Conservation (phyloP, 371 early-diverging fungal genomes). For the Massospora cicadina region DNA sequence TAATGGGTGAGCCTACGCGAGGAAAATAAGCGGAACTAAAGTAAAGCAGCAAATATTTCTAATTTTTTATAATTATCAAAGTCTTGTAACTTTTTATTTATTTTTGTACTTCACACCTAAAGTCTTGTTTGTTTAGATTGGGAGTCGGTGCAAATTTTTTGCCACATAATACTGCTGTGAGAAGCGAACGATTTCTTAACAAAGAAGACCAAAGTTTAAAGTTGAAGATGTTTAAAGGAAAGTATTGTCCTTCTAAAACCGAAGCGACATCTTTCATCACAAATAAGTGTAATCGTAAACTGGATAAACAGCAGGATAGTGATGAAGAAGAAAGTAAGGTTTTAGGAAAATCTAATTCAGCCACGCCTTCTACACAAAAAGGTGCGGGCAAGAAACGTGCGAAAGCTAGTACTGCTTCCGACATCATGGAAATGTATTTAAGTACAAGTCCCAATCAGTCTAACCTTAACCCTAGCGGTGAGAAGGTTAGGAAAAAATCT, state of each 20-base stretch:
- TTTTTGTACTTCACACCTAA: not conserved
- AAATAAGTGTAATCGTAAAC: not conserved
- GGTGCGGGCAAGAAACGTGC: not conserved
- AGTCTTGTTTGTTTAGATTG: not conserved
- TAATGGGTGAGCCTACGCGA: not conserved
- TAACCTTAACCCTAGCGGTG: not conserved
- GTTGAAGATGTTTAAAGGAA: not conserved
- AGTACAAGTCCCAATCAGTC: not conserved
- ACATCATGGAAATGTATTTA: not conserved
- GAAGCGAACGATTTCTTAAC: not conserved
- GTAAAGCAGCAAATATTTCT: too few species aligned
- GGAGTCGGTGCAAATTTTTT: not conserved
- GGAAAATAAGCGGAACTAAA: too few species aligned
- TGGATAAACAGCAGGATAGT: not conserved
- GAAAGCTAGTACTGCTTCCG: not conserved
- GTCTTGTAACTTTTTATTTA: too few species aligned
- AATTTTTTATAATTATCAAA: too few species aligned
- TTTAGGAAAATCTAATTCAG: not conserved
- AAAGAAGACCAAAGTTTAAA: not conserved
- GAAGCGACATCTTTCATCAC: not conserved
- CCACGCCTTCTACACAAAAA: not conserved
- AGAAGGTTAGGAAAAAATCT: too few species aligned
- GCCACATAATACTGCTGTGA: not conserved
- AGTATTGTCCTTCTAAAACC: not conserved
- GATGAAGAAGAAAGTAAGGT: not conserved